A percentile compares a stretch with the other conserved stretches of the same genome.
Conservation (phyloP, 805 yeast genomes). For the Yarrowia sp. region DNA sequence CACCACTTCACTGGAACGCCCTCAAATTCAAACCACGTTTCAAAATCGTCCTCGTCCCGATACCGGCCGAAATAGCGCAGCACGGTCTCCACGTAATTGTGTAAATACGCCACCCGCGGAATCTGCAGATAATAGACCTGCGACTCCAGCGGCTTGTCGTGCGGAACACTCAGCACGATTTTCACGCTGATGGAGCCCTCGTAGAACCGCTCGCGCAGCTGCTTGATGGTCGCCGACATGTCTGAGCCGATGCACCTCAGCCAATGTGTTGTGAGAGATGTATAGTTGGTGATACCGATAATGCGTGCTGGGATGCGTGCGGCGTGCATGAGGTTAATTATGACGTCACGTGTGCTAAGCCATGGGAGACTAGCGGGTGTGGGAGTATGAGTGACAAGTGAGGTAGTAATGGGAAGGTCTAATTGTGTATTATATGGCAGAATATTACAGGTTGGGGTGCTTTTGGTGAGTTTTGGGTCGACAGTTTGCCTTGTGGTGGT, state of each 20-base stretch:
- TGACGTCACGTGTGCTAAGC: background rate
- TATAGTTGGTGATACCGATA: background rate
- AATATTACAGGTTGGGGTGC: too few relatives aligned
- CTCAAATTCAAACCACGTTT: conserved; percentile 68
- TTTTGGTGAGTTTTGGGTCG: too few relatives aligned
- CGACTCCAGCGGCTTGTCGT: background rate
- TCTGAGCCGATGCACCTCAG: background rate
- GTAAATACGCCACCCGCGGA: conserved; percentile 16
- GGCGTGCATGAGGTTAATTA: conserved; percentile 15
- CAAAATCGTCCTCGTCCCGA: conserved; percentile 24
- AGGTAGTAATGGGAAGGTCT: background rate
- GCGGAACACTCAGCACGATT: conserved; percentile 4
- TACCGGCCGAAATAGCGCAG: conserved; percentile 11
- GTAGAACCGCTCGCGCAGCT: conserved; percentile 21
- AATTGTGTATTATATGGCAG: too few relatives aligned
- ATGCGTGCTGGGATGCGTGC: background rate
- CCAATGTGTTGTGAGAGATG: background rate
- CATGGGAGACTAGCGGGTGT: too few relatives aligned
- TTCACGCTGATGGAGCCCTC: conserved; percentile 10
- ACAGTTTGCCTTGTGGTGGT: too few relatives aligned
- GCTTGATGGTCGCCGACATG: conserved; percentile 20
- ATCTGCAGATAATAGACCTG: conserved; percentile 17
- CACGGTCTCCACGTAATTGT: conserved; percentile 10
- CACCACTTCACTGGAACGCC: conserved; percentile 66
- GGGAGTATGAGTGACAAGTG: background rate